Conservation (phyloP, 139 green algal genomes). For the Haematococcus lacustris region DNA sequence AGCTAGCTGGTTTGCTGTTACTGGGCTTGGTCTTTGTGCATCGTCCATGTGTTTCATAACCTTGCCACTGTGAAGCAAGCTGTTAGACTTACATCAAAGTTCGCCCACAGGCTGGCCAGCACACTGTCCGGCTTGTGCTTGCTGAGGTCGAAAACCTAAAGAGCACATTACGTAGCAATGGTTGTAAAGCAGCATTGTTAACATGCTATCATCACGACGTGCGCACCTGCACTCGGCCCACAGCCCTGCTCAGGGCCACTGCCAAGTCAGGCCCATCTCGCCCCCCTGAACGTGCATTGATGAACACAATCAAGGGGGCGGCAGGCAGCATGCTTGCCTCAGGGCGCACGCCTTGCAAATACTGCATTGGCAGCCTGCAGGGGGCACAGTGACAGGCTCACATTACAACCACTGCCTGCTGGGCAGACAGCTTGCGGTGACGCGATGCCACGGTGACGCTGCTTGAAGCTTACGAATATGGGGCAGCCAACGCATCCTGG, state of each 20-base stretch:
- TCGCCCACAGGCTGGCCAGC: slow-evolving; percentile 59
- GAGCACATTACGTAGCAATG: too few species aligned
- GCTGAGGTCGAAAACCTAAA: slow-evolving; percentile 75
- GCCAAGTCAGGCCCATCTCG: slow-evolving; percentile 53
- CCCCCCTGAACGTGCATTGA: background rate
- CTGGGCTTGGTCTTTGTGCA: too few species aligned
- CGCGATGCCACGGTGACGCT: too few species aligned
- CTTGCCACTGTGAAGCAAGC: too few species aligned
- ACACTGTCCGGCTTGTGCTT: slow-evolving; percentile 59
- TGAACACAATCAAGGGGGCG: background rate
- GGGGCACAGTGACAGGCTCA: too few species aligned
- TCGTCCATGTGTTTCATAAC: too few species aligned
- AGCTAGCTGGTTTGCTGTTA: background rate
- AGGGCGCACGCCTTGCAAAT: background rate
- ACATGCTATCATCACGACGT: too few species aligned
- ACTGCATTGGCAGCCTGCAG: background rate
- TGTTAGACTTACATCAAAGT: slow-evolving; percentile 49
- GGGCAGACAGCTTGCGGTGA: too few species aligned
- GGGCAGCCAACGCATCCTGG: too few species aligned
- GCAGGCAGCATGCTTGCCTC: background rate
- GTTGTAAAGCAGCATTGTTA: too few species aligned
- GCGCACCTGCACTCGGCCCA: slow-evolving; percentile 63
- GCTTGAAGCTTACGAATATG: too few species aligned
- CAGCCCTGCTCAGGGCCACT: slow-evolving; percentile 39
- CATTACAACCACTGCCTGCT: too few species aligned